A percentile compares a stretch with the other conserved stretches of the same genome.
These are phyloP conservation scores for Ambispora gerdemannii DNA, from an alignment of 192 early-diverging fungal species.

Conservation along the genomic window DNA sequence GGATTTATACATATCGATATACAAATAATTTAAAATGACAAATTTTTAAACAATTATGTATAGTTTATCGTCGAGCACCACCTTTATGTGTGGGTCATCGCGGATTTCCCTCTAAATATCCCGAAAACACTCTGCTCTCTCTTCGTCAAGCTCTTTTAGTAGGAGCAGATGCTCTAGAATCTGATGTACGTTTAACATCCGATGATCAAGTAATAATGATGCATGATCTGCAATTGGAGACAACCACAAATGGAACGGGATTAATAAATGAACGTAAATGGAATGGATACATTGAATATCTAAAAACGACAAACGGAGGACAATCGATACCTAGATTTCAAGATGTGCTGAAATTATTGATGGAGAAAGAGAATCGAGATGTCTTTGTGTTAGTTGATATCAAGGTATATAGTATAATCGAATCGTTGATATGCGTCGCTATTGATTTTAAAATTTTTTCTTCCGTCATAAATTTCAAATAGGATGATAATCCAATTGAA, in stretches of 20 bases:
- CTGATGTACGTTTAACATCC: slow-evolving; percentile 43
- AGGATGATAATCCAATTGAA: slow-evolving; percentile 39
- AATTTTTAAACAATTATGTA: too few species aligned
- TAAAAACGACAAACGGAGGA: slow-evolving; percentile 28
- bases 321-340: slow-evolving; percentile 37
- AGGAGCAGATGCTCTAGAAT: slow-evolving; percentile 41
- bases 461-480: too few species aligned
- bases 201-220: slow-evolving; percentile 45
- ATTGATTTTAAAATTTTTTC: too few species aligned
- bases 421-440: too few species aligned
- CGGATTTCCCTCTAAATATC: slow-evolving; percentile 37
- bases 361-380: slow-evolving; percentile 34
- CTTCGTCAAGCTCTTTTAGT: slow-evolving; percentile 37
- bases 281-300: slow-evolving; percentile 41
- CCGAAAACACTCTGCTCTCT: slow-evolving; percentile 44
- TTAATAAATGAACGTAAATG: slow-evolving; percentile 31
- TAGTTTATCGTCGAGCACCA: slow-evolving; percentile 23
- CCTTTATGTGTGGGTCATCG: slow-evolving; percentile 43
- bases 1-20: too few species aligned
- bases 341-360: slow-evolving; percentile 40
- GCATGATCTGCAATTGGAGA: slow-evolving; percentile 41
- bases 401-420: slow-evolving; percentile 45
- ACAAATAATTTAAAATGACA: too few species aligned
- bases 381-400: slow-evolving; percentile 46
- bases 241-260: slow-evolving; percentile 45